Evolutionary conservation across 1,139 yeast genomes (phyloP).

Genomic region (Suhomyces wounanorum): DNA sequence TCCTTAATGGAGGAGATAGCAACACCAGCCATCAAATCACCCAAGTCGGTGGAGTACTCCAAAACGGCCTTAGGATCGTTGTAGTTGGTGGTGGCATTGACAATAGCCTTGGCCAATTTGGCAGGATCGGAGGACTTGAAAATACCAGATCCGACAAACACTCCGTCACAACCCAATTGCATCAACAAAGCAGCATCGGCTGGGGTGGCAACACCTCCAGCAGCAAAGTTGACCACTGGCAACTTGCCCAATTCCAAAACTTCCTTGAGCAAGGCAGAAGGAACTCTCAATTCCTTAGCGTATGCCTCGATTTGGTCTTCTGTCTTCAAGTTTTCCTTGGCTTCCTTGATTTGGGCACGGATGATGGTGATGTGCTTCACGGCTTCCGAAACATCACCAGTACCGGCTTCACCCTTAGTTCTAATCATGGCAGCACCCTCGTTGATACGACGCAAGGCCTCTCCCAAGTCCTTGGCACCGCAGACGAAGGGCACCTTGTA

Average conservation of each 20-base stretch:
- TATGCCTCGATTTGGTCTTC: slow-evolving; percentile 46
- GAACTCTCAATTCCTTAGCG: slow-evolving; percentile 65
- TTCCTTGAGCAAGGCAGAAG: slow-evolving; percentile 53
- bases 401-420: slow-evolving; percentile 89
- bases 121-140: slow-evolving; percentile 77
- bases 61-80: slow-evolving; percentile 64
- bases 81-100: slow-evolving; percentile 77
- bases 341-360: slow-evolving; percentile 54
- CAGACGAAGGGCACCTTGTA: slow-evolving; percentile 83
- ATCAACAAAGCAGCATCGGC: slow-evolving; percentile 87
- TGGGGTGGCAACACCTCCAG: slow-evolving; percentile 90
- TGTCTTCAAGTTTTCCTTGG: slow-evolving; percentile 38
- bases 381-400: slow-evolving; percentile 88
- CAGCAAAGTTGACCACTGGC: slow-evolving; percentile 87
- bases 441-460: slow-evolving; percentile 75
- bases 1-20: slow-evolving; percentile 53
- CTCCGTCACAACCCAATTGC: slow-evolving; percentile 93
- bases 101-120: slow-evolving; percentile 76
- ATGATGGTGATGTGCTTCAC: slow-evolving; percentile 71
- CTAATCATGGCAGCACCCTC: slow-evolving; percentile 92
- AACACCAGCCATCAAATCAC: slow-evolving; percentile 74
- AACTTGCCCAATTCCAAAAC: slow-evolving; percentile 55
- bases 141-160: slow-evolving; percentile 88
- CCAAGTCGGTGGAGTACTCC: slow-evolving; percentile 74
- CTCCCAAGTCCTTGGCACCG: slow-evolving; percentile 84